Evolutionary conservation across 352 stramenopile genomes (phyloP), one percentile per base, ranked within the genome.

Genomic region (Thalassiosira exigua): DNA sequence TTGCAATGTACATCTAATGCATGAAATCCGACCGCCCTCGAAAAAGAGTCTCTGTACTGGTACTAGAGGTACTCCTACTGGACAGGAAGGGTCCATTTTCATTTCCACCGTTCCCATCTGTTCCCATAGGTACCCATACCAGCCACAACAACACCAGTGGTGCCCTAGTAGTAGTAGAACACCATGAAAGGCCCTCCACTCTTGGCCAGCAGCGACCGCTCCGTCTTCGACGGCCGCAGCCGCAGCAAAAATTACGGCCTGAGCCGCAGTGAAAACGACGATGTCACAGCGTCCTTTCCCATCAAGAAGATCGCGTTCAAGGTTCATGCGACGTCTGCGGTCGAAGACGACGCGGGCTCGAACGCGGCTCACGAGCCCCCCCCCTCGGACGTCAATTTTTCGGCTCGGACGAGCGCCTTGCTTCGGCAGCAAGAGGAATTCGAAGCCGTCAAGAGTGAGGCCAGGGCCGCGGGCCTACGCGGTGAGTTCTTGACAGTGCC

Each of bases 291-390:
- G n/a, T 48, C 4, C 54, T 64, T 64, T 30, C 54, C 54, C 7
- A 64, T 64, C 0, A 64, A 64, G 22, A 64, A 64, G 54, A 33
- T 64, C 1, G 54, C 54, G 9, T 64, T 44, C 12, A 27, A 33
- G 11, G 39, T 44, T 3, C 39, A n/a, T n/a, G n/a, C 54, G 12
- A 36, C 30, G 11, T 27, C 54, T 19, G 54, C 26, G 2, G 54
- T 21, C 54, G 21, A 64, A 44, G 54, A 24, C 17, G 54, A 48
- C 11, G 11, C 39, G 39, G 39, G 39, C 39, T 11, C 39, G 39
- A n/a, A 11, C 11, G n/a, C n/a, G 39, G 39, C 11, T 48, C 11
- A n/a, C 11, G 11, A 11, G 39, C 11, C 11, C 39, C 11, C 39
- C 11, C 11, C n/a, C 11, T 11, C 39, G 39, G 39, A 48, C 39